Percentiles rank a stretch among this genome's conserved stretches.
Conservation (phyloP, 2,329 filamentous ascomycete genomes). For the Lachnellula cervina region DNA sequence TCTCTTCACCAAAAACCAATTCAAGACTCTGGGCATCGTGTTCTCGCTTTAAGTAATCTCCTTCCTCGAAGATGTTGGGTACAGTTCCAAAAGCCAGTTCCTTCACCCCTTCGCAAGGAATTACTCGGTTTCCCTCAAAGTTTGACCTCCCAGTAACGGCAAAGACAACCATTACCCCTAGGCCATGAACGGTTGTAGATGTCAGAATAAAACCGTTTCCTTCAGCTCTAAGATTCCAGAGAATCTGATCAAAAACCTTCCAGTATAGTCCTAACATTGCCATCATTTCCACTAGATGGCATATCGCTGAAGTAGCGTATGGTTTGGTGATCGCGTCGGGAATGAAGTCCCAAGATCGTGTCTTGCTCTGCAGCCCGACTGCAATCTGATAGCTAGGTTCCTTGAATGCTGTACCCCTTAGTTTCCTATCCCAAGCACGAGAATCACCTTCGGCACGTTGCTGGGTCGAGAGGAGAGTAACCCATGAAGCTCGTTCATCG, state of each 20-base stretch:
- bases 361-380: constrained; percentile 30
- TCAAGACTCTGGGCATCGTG: background rate
- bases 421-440: constrained; percentile 35
- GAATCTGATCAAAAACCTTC: constrained; percentile 51
- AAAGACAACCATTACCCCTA: constrained; percentile 52
- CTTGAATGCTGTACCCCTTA: background rate
- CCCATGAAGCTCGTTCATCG: constrained; percentile 53
- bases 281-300: constrained; percentile 34
- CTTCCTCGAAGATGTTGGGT: constrained; percentile 49
- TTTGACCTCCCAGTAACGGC: constrained; percentile 44
- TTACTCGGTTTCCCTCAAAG: constrained; percentile 47
- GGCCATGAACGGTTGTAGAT: constrained; percentile 37
- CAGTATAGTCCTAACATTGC: constrained; percentile 47
- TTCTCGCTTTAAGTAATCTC: constrained; percentile 32
- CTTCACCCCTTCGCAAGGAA: constrained; percentile 50
- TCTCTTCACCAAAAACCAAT: constrained; percentile 39
- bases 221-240: constrained; percentile 43
- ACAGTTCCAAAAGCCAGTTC: constrained; percentile 52
- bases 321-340: constrained; percentile 34
- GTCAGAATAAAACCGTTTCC: constrained; percentile 35
- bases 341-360: constrained; percentile 36
- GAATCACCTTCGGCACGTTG: constrained; percentile 48
- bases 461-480: constrained; percentile 44
- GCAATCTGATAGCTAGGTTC: constrained; percentile 21
- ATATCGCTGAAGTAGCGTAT: constrained; percentile 33